Evolutionary conservation across 257 asterid genomes (phyloP).

Genomic region (Scutellaria minor): DNA sequence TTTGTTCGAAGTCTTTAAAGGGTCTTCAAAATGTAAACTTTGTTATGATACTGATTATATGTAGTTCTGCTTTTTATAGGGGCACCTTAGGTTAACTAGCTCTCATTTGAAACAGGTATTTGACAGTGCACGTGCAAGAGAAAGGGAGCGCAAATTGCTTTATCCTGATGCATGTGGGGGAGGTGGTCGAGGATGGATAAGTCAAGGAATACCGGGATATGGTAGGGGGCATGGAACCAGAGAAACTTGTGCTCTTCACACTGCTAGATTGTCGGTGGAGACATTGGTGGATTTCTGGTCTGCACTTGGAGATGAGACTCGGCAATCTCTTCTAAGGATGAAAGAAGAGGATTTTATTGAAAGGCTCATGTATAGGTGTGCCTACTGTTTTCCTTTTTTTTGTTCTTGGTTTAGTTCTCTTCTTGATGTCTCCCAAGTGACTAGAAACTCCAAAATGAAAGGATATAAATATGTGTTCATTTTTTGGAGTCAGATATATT

Average conservation of each 20-base stretch:
- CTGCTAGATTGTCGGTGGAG: slow-evolving; percentile 94
- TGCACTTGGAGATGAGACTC: slow-evolving; percentile 97
- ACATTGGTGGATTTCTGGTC: slow-evolving; percentile 99
- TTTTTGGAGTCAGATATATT: no score
- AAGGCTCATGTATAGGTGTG: slow-evolving; percentile 93
- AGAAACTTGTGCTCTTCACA: slow-evolving; percentile 98
- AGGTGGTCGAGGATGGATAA: slow-evolving; percentile 98
- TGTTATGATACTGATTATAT: slow-evolving; percentile 7
- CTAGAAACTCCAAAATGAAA: no score
- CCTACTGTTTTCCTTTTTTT: slow-evolving; percentile 15
- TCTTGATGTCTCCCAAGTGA: not conserved
- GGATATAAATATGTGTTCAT: no score
- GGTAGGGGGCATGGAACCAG: slow-evolving; percentile 93
- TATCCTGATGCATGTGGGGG: slow-evolving; percentile 99
- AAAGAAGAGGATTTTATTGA: slow-evolving; percentile 98
- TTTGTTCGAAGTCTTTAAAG: slow-evolving; percentile 70
- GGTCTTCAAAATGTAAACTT: slow-evolving; percentile 84
- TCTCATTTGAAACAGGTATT: slow-evolving; percentile 68
- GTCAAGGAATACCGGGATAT: slow-evolving; percentile 85
- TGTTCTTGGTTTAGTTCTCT: slow-evolving; percentile 10
- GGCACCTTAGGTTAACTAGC: slow-evolving; percentile 28
- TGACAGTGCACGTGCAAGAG: slow-evolving; percentile 95
- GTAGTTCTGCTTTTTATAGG: slow-evolving; percentile 17
- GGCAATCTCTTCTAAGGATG: slow-evolving; percentile 89
- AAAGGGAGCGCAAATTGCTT: slow-evolving; percentile 88